Conservation (phyloP, 2,329 filamentous ascomycete species). For the Sclerotinia borealis region DNA sequence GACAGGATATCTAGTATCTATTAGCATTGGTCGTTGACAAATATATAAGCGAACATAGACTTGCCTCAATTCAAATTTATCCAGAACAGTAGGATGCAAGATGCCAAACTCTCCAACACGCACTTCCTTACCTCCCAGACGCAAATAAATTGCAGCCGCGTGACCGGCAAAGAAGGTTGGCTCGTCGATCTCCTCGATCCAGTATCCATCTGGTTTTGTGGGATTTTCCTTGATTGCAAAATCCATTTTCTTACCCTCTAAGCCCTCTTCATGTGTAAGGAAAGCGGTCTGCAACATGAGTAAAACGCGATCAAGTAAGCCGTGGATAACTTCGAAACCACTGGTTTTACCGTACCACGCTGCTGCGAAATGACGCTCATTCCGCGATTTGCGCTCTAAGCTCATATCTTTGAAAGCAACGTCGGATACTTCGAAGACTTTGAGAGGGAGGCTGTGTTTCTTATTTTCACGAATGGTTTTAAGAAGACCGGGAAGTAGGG, state of each 20-base stretch:
- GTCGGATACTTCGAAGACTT: conserved; percentile 87
- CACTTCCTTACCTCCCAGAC: conserved; percentile 64
- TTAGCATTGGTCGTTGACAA: conserved; percentile 15
- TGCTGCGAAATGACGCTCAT: conserved; percentile 93
- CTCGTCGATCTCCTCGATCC: conserved; percentile 89
- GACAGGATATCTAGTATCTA: conserved; percentile 65
- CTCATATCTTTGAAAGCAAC: conserved; percentile 83
- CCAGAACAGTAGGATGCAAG: conserved; percentile 84
- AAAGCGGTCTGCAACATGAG: conserved; percentile 84
- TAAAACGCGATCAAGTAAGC: conserved; percentile 85
- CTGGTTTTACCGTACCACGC: conserved; percentile 91
- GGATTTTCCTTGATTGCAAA: conserved; percentile 49
- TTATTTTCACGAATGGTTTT: conserved; percentile 96
- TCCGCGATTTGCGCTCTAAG: conserved; percentile 78
- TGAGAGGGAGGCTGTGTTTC: conserved; percentile 79
- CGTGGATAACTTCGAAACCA: conserved; percentile 94
- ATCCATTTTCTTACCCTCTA: conserved; percentile 44
- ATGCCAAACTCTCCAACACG: conserved; percentile 90
- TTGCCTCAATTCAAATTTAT: conserved; percentile 85
- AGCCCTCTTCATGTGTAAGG: conserved; percentile 66
- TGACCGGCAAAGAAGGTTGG: conserved; percentile 89
- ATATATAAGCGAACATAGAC: conserved; percentile 23
- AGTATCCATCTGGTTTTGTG: conserved; percentile 69
- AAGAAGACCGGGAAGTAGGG: conserved; percentile 75
- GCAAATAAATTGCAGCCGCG: conserved; percentile 76